A percentile compares a stretch with the other conserved stretches of the same genome.
Conservation (phyloP, 495 filamentous ascomycete species). For the Penicillium lagena region DNA sequence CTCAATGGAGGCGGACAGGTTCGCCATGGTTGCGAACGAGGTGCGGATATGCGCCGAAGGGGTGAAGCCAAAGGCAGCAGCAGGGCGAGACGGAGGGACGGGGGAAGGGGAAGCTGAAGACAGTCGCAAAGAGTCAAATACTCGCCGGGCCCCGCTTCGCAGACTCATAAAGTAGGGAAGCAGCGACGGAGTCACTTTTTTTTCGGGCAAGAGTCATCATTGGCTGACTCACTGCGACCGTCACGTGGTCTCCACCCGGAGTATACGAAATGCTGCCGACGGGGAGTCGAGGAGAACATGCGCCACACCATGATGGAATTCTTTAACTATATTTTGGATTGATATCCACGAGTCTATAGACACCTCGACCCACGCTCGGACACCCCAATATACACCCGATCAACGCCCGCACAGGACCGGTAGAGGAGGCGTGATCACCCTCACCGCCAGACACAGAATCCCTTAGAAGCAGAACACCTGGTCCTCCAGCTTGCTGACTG, state of each 20-base stretch:
- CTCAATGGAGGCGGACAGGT: slow-evolving; percentile 31
- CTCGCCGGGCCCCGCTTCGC: slow-evolving; percentile 39
- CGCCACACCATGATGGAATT: too few relatives aligned
- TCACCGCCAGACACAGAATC: not conserved
- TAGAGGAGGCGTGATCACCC: too few relatives aligned
- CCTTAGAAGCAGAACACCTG: slow-evolving; percentile 96
- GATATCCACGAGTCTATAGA: too few relatives aligned
- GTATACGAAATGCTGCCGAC: too few relatives aligned
- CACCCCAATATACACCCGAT: slow-evolving; percentile 2
- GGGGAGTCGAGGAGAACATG: too few relatives aligned
- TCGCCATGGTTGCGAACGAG: slow-evolving; percentile 17
- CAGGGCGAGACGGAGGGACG: slow-evolving; percentile 5
- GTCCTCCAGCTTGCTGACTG: slow-evolving; percentile 94
- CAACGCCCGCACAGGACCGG: not conserved
- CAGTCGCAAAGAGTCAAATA: slow-evolving; percentile 26
- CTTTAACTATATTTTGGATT: too few relatives aligned
- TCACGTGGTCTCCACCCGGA: slow-evolving; percentile 1
- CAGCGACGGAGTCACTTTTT: slow-evolving; percentile 20
- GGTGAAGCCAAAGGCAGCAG: slow-evolving; percentile 7
- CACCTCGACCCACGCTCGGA: slow-evolving; percentile 5
- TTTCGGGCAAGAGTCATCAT: slow-evolving; percentile 8
- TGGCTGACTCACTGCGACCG: not conserved
- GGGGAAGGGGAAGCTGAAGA: slow-evolving; percentile 1
- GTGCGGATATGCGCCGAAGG: not conserved
- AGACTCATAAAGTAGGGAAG: slow-evolving; percentile 38